phyloP scores from a whole-genome alignment of 1,284 basidiomycete genomes.

The Ustilago lituana region DNA sequence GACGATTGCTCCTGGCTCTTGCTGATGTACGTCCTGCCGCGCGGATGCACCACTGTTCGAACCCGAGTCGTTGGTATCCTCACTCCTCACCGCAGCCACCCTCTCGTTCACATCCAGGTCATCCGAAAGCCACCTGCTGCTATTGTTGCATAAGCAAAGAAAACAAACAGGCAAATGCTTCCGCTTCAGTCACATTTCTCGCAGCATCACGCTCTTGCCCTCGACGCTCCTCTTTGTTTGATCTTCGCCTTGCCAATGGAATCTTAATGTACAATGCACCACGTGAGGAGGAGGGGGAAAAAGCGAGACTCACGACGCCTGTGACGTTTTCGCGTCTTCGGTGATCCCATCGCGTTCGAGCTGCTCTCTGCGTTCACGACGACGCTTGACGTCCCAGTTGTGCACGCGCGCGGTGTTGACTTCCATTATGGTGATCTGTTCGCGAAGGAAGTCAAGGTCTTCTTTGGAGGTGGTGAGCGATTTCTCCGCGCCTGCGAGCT shows the following conservation, averaged over 20 bases:
- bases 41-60: no score
- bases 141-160: slow-evolving; percentile 1
- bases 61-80: background rate
- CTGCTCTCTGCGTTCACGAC: slow-evolving; percentile 71
- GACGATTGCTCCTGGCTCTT: no score
- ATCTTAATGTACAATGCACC: slow-evolving; percentile 9
- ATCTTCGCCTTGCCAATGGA: no score
- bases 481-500: slow-evolving; percentile 79
- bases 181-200: slow-evolving; percentile 18
- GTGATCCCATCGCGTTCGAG: slow-evolving; percentile 31
- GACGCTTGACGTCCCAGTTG: slow-evolving; percentile 91
- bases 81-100: background rate
- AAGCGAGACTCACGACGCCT: slow-evolving; percentile 44
- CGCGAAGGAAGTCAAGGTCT: slow-evolving; percentile 91
- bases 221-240: no score
- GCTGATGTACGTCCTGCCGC: no score
- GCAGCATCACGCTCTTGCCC: no score
- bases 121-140: slow-evolving; percentile 30
- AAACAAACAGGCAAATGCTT: background rate
- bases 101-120: slow-evolving; percentile 20
- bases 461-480: slow-evolving; percentile 79
- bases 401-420: slow-evolving; percentile 96
- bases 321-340: slow-evolving; percentile 17
- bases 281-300: background rate
- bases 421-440: slow-evolving; percentile 97